Evolutionary conservation across 2,329 filamentous ascomycete genomes (phyloP), one percentile per base, ranked within the genome.

Genomic region (Phialemonium atrogriseum): DNA sequence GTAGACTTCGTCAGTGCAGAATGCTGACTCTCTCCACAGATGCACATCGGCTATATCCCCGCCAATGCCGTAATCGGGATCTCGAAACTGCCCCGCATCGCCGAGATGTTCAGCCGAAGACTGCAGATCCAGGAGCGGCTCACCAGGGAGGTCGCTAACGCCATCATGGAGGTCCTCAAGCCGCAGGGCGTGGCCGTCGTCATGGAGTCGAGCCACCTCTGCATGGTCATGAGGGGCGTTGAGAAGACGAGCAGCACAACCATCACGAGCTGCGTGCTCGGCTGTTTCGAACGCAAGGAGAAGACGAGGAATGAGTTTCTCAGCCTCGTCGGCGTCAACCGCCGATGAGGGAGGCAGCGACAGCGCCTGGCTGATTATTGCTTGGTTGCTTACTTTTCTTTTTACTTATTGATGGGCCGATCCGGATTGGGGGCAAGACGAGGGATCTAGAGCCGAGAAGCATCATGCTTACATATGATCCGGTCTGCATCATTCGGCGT

Each of bases 171-270:
- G 51, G 80, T 96, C 10, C 70, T 98, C 28, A 83, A 93, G 55
- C 91, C 91, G 3, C 86, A 93, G 52, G 91, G 91, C 27, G 89
- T 98, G 2, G 89, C 85, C 13, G 91, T 98, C 3, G 89, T 98
- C 37, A 94, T 98, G 81, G 91, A 98, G 53, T 93, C 85, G 10
- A 88, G 78, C 50, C 91, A 98, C 61, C 66, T 96, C 27, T 98
- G 91, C 67, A 98, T 96, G 89, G 87, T 94, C 11, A 96, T 95
- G 88, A 77, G 91, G 27, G 91, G 91, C n/a, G 89, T 98, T 8
- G 77, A 95, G 55, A 95, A 98, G 68, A 87, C 86, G 0, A 75
- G 71, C 24, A 80, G 84, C 30, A 82, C 75, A 12, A 96, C 91
- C 6, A 91, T 93, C 22, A 98, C 91, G 12, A 95, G 87, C 64